These are phyloP conservation scores for Colletotrichum sp. DNA, from an alignment of 2,329 filamentous ascomycete genomes.

Conservation along the genomic window DNA sequence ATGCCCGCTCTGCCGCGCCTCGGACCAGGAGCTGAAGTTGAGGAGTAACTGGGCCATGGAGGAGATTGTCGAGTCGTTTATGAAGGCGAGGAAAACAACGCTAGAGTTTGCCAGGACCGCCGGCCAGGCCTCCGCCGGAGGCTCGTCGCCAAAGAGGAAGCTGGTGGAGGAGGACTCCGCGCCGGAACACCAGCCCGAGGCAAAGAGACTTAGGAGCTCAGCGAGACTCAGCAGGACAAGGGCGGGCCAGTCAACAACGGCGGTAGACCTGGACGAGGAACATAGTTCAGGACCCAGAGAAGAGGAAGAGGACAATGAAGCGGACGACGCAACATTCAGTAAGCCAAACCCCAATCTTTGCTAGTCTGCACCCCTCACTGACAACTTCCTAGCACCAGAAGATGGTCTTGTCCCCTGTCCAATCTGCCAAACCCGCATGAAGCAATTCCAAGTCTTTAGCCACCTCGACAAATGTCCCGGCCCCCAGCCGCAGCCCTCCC, in stretches of 20 bases:
- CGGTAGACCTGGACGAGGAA: conserved; percentile 28
- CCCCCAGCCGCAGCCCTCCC: conserved; percentile 29
- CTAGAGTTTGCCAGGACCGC: conserved; percentile 65
- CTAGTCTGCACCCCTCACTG: background rate
- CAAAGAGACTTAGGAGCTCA: conserved; percentile 59
- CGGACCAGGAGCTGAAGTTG: conserved; percentile 83
- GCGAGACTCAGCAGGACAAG: conserved; percentile 50
- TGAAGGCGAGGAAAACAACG: conserved; percentile 63
- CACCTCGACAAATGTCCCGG: conserved; percentile 74
- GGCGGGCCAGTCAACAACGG: conserved; percentile 38
- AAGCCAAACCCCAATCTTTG: background rate
- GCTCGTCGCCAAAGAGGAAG: conserved; percentile 56
- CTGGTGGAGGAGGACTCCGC: conserved; percentile 32
- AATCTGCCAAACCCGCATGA: conserved; percentile 81
- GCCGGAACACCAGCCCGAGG: conserved; percentile 27
- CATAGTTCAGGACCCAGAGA: conserved; percentile 7
- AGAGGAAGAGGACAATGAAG: conserved; percentile 2
- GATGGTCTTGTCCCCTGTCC: conserved; percentile 86
- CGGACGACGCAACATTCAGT: conserved; percentile 4
- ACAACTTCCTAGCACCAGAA: conserved; percentile 41
- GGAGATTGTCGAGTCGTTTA: conserved; percentile 82
- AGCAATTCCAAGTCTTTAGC: conserved; percentile 74
- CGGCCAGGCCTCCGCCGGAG: conserved; percentile 28
- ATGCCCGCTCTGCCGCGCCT: conserved; percentile 81
- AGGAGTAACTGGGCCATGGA: conserved; percentile 84